Percentiles rank a stretch among this genome's conserved stretches.
Evolutionary conservation across 371 early-diverging fungal species (phyloP).

Genomic region (Lichtheimia ornata): DNA sequence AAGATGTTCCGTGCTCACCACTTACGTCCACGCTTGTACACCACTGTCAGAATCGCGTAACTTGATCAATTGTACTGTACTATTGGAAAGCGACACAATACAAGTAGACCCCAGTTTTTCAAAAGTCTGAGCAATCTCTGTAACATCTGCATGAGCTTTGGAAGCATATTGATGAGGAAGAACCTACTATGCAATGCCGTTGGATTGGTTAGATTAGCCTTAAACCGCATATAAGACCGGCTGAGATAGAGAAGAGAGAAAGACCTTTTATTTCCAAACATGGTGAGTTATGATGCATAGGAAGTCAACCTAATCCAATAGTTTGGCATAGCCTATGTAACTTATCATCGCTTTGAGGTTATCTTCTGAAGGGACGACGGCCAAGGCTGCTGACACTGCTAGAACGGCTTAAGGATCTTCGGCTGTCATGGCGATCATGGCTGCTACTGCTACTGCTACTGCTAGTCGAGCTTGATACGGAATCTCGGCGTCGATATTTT

Average conservation of each 20-base stretch:
- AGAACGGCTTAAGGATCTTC: not conserved
- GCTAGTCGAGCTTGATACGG: not conserved
- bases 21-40: slow-evolving; percentile 60
- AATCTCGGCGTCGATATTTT: not conserved
- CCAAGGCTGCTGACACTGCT: not conserved
- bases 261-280: not conserved
- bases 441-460: not conserved
- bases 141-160: not conserved
- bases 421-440: not conserved
- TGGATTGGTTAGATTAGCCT: slow-evolving; percentile 30
- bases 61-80: slow-evolving; percentile 49
- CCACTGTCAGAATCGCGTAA: slow-evolving; percentile 38
- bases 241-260: not conserved
- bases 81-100: slow-evolving; percentile 45
- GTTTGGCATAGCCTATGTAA: too few relatives aligned
- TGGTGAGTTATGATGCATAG: not conserved
- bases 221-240: slow-evolving; percentile 29
- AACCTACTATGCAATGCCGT: slow-evolving; percentile 30
- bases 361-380: not conserved
- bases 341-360: too few relatives aligned
- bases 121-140: slow-evolving; percentile 41
- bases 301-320: not conserved
- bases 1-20: slow-evolving; percentile 3
- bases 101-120: slow-evolving; percentile 41
- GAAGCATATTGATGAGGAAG: not conserved